Base-by-base conservation (phyloP, 1,284 basidiomycete genomes). In the Austroboletus novae-zelandiae region DNA sequence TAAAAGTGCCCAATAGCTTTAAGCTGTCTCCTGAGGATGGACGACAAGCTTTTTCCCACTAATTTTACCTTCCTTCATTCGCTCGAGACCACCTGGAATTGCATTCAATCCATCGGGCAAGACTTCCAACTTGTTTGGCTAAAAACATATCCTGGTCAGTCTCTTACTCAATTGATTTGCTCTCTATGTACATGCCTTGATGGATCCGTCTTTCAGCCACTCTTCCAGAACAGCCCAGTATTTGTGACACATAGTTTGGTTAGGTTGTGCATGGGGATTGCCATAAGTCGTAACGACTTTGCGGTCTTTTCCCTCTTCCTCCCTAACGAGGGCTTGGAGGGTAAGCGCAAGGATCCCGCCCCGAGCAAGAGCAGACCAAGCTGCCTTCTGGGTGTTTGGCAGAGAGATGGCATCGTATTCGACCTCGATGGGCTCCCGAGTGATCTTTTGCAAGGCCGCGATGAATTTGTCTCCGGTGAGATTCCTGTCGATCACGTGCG, bases 11-110 rank as follows among this genome's bases (percentile, higher is more conserved):
- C 6, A n/a, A 40, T 7, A 10, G n/a, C 18, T 53, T 55, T 50
- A 71, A 27, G 34, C 50, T 11, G 71, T 77, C 54, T 82, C 77
- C 44, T 74, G 71, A 3, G 79, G 79, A 40, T 61, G 72, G 1
- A 57, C 75, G 13, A 83, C 67, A 10, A 84, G 63, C 58, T 84
- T 82, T n/a, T 63, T 59, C 3, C 71, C 78, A 25, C 77, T 80
- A 14, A 82, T 69, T 45, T 73, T 56, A 9, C 70, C 64, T 2
- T 61, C 54, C 54, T 67, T 61, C 60, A 83, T 43, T 49, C 66
- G 64, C 31, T 71, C 61, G 47, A 84, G 56, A 0, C 76, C 81
- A 9, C 53, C 68, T 0, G 57, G 42, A 15, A 83, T 73, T 3
- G 74, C 79, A 4, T 57, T 57, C 9, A 84, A 62, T 6, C 81